A percentile compares a stretch with the other conserved stretches of the same genome.
These are phyloP conservation scores for Globisporangium parvum DNA, from an alignment of 352 stramenopile species.

Conservation along the genomic window DNA sequence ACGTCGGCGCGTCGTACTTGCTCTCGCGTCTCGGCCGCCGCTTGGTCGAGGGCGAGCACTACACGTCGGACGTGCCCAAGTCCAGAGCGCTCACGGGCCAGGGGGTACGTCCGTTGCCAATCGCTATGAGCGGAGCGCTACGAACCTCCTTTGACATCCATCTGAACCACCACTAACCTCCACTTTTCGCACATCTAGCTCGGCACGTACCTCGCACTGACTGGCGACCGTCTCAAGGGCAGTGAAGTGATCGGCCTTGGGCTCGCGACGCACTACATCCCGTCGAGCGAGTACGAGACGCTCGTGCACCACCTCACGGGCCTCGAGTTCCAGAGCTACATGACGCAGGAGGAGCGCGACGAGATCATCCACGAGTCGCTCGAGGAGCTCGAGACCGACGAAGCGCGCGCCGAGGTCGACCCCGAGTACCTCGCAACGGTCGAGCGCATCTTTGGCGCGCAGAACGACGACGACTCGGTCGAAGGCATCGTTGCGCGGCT, in stretches of 20 bases:
- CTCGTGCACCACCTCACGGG: slow-evolving; percentile 86
- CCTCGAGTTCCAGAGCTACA: slow-evolving; percentile 56
- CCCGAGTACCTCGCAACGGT: slow-evolving; percentile 70
- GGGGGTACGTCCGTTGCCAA: slow-evolving; percentile 30
- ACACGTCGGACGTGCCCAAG: slow-evolving; percentile 62
- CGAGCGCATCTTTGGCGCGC: slow-evolving; percentile 68
- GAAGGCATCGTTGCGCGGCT: slow-evolving; percentile 62
- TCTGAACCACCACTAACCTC: not conserved
- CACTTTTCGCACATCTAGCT: slow-evolving; percentile 25
- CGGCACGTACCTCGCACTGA: slow-evolving; percentile 94
- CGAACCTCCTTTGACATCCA: not conserved
- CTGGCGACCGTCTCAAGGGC: slow-evolving; percentile 88
- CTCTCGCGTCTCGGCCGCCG: slow-evolving; percentile 85
- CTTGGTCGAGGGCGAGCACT: slow-evolving; percentile 61
- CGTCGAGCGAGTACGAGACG: slow-evolving; percentile 81
- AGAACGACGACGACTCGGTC: slow-evolving; percentile 67
- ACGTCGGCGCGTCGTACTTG: slow-evolving; percentile 93
- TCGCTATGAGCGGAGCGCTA: not conserved
- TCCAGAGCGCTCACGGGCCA: slow-evolving; percentile 67
- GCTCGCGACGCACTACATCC: slow-evolving; percentile 96
- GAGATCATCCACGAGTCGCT: slow-evolving; percentile 84
- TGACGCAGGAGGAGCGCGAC: slow-evolving; percentile 75
- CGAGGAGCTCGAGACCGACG: slow-evolving; percentile 76
- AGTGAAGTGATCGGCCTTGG: slow-evolving; percentile 90
- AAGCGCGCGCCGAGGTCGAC: slow-evolving; percentile 77